Percentiles rank a stretch among this genome's conserved stretches.
Conservation (phyloP, 345 rosid genomes). For the Barbarea vulgaris region DNA sequence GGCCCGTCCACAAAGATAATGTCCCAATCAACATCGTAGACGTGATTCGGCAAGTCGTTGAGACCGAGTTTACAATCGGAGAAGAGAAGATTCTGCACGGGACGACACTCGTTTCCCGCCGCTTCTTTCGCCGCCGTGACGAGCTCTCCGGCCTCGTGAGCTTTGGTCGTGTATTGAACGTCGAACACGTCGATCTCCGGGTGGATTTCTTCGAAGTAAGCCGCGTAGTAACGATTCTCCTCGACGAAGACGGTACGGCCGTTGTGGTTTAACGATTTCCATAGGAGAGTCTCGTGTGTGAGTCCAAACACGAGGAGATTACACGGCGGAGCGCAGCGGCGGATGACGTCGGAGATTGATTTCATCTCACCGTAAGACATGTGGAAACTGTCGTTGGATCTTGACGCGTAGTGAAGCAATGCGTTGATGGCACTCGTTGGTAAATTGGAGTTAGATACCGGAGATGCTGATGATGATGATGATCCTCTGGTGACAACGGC, state of each 20-base stretch:
- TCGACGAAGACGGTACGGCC: slow-evolving; percentile 87
- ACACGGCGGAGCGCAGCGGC: slow-evolving; percentile 85
- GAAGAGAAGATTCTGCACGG: slow-evolving; percentile 88
- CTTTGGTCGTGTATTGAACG: slow-evolving; percentile 88
- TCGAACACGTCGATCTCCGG: slow-evolving; percentile 93
- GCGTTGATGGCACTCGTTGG: slow-evolving; percentile 71
- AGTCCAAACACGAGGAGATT: slow-evolving; percentile 89
- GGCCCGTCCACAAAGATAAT: slow-evolving; percentile 92
- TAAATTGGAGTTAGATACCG: slow-evolving; percentile 51
- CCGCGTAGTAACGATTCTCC: slow-evolving; percentile 91
- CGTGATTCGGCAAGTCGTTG: slow-evolving; percentile 90
- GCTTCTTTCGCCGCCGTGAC: slow-evolving; percentile 58
- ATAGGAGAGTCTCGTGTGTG: slow-evolving; percentile 88
- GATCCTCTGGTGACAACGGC: slow-evolving; percentile 12
- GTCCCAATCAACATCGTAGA: slow-evolving; percentile 95
- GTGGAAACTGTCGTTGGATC: slow-evolving; percentile 78
- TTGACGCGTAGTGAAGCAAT: slow-evolving; percentile 80
- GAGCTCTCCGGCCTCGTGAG: slow-evolving; percentile 59
- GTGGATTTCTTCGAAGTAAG: slow-evolving; percentile 81
- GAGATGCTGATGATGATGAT: slow-evolving; percentile 56
- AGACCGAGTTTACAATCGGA: slow-evolving; percentile 84
- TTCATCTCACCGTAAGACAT: slow-evolving; percentile 76
- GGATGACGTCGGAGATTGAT: slow-evolving; percentile 74
- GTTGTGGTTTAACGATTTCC: slow-evolving; percentile 87
- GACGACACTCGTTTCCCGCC: slow-evolving; percentile 72